These are phyloP conservation scores for Quercus suber DNA, from an alignment of 306 rosid species.

Conservation along the genomic window DNA sequence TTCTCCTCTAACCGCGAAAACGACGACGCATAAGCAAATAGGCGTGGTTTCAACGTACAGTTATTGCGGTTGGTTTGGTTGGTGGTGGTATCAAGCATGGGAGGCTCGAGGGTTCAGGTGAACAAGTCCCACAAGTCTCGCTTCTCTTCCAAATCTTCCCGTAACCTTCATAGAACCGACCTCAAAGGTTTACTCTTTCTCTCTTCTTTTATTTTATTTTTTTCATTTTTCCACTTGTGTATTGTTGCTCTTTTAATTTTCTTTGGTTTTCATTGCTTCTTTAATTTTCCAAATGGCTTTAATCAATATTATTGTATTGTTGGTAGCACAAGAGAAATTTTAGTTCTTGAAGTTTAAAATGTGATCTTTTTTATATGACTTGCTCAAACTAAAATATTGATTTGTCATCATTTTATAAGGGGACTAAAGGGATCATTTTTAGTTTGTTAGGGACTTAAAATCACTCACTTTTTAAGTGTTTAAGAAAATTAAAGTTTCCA, in stretches of 20 bases:
- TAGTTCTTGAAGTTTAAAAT: too few relatives aligned
- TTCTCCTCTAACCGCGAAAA: too few relatives aligned
- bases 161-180: constrained; percentile 62
- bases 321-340: too few relatives aligned
- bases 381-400: too few relatives aligned
- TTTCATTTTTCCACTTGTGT: not conserved
- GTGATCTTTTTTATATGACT: too few relatives aligned
- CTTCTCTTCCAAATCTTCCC: constrained; percentile 70
- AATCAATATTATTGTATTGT: too few relatives aligned
- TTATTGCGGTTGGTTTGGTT: not conserved
- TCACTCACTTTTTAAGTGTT: not conserved
- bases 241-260: not conserved
- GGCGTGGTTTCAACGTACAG: not conserved
- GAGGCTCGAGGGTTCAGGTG: constrained; percentile 55
- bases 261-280: not conserved
- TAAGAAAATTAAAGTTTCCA: too few relatives aligned
- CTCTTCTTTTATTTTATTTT: not conserved
- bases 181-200: constrained; percentile 34
- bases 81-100: constrained; percentile 32
- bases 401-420: too few relatives aligned
- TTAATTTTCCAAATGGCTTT: too few relatives aligned
- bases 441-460: too few relatives aligned
- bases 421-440: too few relatives aligned
- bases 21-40: too few relatives aligned
- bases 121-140: constrained; percentile 79